Percentiles rank a stretch among this genome's conserved stretches.
phyloP scores from a whole-genome alignment of 2,329 filamentous ascomycete species.

The Calonectria hongkongensis region DNA sequence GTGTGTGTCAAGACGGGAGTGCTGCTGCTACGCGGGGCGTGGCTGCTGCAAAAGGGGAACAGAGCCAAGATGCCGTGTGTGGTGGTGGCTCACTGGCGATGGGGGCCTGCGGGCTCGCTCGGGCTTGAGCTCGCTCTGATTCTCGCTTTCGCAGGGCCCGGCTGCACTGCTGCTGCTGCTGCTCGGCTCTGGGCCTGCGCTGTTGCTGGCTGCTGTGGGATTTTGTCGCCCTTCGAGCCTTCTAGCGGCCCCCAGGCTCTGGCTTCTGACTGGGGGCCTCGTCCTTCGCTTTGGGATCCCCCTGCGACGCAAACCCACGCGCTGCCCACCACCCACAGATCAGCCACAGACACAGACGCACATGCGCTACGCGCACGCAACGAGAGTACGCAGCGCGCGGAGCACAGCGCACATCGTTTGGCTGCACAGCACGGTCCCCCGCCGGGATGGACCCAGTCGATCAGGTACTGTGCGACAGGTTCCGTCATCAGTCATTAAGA shows the following conservation, averaged over 20 bases:
- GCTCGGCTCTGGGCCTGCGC: background rate
- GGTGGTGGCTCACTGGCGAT: constrained; percentile 5
- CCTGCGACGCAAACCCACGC: constrained; percentile 21
- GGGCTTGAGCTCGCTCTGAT: constrained; percentile 17
- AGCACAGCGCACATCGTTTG: constrained; percentile 17
- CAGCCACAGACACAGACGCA: constrained; percentile 20
- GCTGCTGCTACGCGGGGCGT: constrained; percentile 1
- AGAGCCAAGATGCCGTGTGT: constrained; percentile 15
- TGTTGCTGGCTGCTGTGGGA: constrained; percentile 17
- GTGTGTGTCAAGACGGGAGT: constrained; percentile 24
- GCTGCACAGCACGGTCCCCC: constrained; percentile 29
- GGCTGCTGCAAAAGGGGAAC: constrained; percentile 25
- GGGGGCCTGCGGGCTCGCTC: constrained; percentile 7
- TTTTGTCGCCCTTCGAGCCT: background rate
- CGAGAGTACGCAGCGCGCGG: constrained; percentile 20
- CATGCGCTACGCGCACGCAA: constrained; percentile 24
- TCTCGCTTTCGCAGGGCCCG: constrained; percentile 2
- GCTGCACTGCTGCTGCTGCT: background rate
- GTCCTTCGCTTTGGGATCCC: constrained; percentile 20
- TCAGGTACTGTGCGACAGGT: constrained; percentile 24
- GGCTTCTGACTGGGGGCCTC: constrained; percentile 16
- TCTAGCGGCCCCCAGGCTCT: constrained; percentile 11
- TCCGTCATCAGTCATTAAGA: constrained; percentile 19
- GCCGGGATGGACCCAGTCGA: constrained; percentile 25
- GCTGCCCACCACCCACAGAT: constrained; percentile 26